Percentiles rank a stretch among this genome's conserved stretches.
Evolutionary conservation across 148 eudicot genomes (phyloP).

Genomic region (Arbutus unedo): DNA sequence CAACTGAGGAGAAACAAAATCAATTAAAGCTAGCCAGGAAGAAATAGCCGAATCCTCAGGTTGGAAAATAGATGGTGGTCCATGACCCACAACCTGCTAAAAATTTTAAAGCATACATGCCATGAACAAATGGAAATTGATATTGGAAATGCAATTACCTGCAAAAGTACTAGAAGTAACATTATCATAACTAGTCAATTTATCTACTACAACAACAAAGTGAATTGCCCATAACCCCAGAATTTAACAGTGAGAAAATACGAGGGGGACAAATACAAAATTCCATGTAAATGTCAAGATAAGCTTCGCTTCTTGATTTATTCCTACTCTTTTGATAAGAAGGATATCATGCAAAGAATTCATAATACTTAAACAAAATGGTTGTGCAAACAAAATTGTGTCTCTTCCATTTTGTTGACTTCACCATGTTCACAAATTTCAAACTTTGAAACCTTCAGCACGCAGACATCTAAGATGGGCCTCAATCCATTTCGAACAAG

Average conservation of each 20-base stretch:
- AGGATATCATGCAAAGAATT: background rate
- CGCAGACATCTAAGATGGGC: slow-evolving; percentile 88
- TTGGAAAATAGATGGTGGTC: background rate
- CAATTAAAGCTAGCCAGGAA: background rate
- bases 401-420: background rate
- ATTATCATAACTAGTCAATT: background rate
- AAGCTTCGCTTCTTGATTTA: background rate
- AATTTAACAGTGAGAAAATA: background rate
- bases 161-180: background rate
- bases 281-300: background rate
- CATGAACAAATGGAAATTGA: background rate
- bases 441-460: slow-evolving; percentile 89
- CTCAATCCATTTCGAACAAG: slow-evolving; percentile 84
- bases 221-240: background rate
- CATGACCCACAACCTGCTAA: background rate
- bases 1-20: background rate
- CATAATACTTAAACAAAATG: background rate
- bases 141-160: background rate
- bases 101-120: background rate
- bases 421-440: slow-evolving; percentile 13
- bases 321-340: background rate
- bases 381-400: slow-evolving; percentile 12
- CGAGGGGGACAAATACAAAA: background rate
- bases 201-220: background rate
- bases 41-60: background rate